These are phyloP conservation scores for Coemansia nantahalensis DNA, from an alignment of 192 early-diverging fungal species.

Conservation along the genomic window DNA sequence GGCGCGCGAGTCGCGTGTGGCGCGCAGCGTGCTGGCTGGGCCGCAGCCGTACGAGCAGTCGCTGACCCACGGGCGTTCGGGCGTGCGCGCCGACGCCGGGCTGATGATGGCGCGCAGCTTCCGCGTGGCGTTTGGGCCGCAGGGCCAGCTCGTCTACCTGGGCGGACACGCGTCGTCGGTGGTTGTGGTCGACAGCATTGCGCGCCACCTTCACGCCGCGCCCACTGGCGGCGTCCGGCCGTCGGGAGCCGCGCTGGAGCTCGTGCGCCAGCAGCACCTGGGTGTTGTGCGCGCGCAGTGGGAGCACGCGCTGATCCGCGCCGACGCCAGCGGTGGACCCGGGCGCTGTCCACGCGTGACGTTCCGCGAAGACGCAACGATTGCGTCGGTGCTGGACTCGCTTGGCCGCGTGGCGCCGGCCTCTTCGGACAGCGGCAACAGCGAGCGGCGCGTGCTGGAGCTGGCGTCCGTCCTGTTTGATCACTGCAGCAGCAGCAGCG, in stretches of 20 bases:
- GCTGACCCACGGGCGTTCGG: conserved; percentile 47
- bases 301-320: conserved; percentile 12
- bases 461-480: conserved; percentile 45
- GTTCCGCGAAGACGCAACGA: conserved; percentile 15
- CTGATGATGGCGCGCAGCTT: conserved; percentile 79
- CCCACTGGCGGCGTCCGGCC: background rate
- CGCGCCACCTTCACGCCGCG: conserved; percentile 27
- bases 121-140: conserved; percentile 81
- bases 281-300: conserved; percentile 23
- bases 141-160: conserved; percentile 62
- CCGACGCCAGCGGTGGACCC: background rate
- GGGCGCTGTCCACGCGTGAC: background rate
- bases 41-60: conserved; percentile 34
- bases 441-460: conserved; percentile 21
- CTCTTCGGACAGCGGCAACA: background rate
- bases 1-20: conserved; percentile 16
- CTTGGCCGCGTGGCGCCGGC: too few species aligned
- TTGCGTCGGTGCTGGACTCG: conserved; percentile 12
- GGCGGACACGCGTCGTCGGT: conserved; percentile 7
- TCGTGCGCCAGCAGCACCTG: conserved; percentile 14
- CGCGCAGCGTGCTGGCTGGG: conserved; percentile 8
- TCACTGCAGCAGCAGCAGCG: background rate
- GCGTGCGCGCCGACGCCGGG: conserved; percentile 65
- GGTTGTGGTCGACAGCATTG: conserved; percentile 51
- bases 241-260: background rate